Evolutionary conservation across 2,329 filamentous ascomycete species (phyloP).

Genomic region (Ophiocordyceps polyrhachis-furcata): DNA sequence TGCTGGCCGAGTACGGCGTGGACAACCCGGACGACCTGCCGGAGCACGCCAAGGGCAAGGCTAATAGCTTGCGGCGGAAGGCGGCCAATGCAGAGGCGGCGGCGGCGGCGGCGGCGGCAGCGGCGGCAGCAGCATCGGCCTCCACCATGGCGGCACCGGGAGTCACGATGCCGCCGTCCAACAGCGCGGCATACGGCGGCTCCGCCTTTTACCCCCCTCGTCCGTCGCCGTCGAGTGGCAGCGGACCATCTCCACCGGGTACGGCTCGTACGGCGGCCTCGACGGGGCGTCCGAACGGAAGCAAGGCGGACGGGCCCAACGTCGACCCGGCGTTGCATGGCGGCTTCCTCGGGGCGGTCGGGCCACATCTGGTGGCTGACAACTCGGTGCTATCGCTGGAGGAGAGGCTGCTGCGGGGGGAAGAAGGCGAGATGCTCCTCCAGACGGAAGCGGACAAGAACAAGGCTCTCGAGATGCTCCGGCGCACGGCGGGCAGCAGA

Average conservation of each 20-base stretch:
- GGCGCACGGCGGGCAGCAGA: constrained; percentile 29
- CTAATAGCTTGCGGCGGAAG: constrained; percentile 54
- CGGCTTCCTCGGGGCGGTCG: constrained; percentile 22
- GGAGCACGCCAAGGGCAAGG: constrained; percentile 62
- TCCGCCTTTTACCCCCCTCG: constrained; percentile 8
- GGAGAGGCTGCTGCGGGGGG: constrained; percentile 29
- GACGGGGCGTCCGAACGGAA: constrained; percentile 9
- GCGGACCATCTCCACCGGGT: constrained; percentile 6
- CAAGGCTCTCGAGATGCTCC: constrained; percentile 33
- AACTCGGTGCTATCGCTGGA: constrained; percentile 25
- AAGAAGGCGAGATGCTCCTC: constrained; percentile 26
- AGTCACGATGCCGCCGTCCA: constrained; percentile 6
- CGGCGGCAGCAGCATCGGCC: constrained; percentile 5
- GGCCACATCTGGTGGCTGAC: constrained; percentile 22
- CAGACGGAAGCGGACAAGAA: constrained; percentile 26
- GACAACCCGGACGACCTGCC: constrained; percentile 83
- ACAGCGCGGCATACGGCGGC: constrained; percentile 8
- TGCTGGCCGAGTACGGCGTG: constrained; percentile 75
- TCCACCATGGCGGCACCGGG: constrained; percentile 4
- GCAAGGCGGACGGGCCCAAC: constrained; percentile 20
- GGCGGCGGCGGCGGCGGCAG: constrained; percentile 14
- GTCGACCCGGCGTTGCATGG: constrained; percentile 22
- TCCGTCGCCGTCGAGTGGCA: constrained; percentile 3
- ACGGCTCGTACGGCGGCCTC: constrained; percentile 12
- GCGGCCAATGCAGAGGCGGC: constrained; percentile 39